These are phyloP conservation scores for Ogataea neopini DNA, from an alignment of 805 yeast species.

Conservation along the genomic window DNA sequence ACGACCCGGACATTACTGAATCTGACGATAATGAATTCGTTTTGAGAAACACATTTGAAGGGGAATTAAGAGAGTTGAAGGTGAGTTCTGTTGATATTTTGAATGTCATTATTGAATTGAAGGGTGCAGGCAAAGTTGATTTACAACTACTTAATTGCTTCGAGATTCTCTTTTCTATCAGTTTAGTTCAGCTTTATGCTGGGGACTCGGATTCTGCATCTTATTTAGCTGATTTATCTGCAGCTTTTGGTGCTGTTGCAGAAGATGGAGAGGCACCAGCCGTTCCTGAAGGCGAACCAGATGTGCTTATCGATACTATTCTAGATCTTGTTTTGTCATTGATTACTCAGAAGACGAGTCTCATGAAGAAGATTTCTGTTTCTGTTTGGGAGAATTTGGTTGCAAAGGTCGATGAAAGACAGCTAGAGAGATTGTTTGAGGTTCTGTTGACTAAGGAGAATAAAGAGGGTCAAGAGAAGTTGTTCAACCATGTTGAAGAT, in stretches of 20 bases:
- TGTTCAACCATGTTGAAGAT: conserved; percentile 67
- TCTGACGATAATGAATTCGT: conserved; percentile 19
- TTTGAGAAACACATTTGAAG: conserved; percentile 50
- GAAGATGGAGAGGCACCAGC: conserved; percentile 40
- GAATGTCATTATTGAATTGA: conserved; percentile 41
- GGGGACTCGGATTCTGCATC: conserved; percentile 78
- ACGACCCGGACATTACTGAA: conserved; percentile 14
- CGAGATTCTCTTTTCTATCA: conserved; percentile 75
- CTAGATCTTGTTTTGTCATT: conserved; percentile 58
- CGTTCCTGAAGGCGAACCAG: conserved; percentile 7
- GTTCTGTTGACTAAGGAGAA: conserved; percentile 70
- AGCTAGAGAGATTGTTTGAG: conserved; percentile 53
- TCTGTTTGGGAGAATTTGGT: conserved; percentile 51
- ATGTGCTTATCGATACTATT: conserved; percentile 32
- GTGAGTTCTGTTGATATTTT: conserved; percentile 51
- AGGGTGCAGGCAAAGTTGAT: conserved; percentile 31
- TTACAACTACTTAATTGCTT: conserved; percentile 47
- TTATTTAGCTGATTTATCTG: conserved; percentile 69
- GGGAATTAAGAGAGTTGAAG: conserved; percentile 50
- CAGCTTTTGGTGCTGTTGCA: conserved; percentile 53
- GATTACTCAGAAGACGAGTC: conserved; percentile 55
- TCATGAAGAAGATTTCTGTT: conserved; percentile 58
- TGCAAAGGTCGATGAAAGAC: conserved; percentile 43
- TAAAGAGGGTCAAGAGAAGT: conserved; percentile 71
- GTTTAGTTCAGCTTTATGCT: conserved; percentile 70